Conservation (phyloP, 2,329 filamentous ascomycete species). For the Didymella exigua region DNA sequence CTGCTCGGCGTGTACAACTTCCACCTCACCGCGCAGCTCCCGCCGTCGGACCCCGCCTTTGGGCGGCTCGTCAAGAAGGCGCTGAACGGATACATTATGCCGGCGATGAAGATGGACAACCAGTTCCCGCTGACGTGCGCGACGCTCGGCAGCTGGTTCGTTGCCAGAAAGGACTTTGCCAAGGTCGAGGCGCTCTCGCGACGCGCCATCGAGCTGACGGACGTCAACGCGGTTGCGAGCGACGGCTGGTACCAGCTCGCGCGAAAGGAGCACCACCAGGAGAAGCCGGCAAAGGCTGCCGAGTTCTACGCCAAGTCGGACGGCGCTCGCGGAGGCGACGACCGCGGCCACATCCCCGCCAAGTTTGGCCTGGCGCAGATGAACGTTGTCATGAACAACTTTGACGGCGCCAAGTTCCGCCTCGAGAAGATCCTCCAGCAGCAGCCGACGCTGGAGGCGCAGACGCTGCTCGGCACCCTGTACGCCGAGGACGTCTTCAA, state of each 20-base stretch:
- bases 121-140: slow-evolving; percentile 87
- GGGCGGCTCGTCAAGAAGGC: slow-evolving; percentile 85
- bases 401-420: slow-evolving; percentile 89
- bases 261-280: slow-evolving; percentile 84
- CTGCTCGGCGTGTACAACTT: slow-evolving; percentile 90
- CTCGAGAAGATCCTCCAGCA: slow-evolving; percentile 94
- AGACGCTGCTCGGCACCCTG: slow-evolving; percentile 87
- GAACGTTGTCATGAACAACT: slow-evolving; percentile 80
- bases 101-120: slow-evolving; percentile 91
- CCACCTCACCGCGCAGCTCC: slow-evolving; percentile 80
- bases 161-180: slow-evolving; percentile 77
- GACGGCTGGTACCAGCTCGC: slow-evolving; percentile 97
- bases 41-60: slow-evolving; percentile 85
- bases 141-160: slow-evolving; percentile 88
- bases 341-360: slow-evolving; percentile 87
- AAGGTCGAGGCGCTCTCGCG: slow-evolving; percentile 87
- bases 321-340: slow-evolving; percentile 87
- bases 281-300: slow-evolving; percentile 73
- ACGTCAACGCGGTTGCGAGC: slow-evolving; percentile 94
- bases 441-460: slow-evolving; percentile 81
- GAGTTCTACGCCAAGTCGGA: slow-evolving; percentile 92
- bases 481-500: slow-evolving; percentile 94
- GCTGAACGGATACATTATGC: slow-evolving; percentile 93
- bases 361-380: slow-evolving; percentile 95
- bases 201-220: slow-evolving; percentile 93